Evolutionary conservation across 768 basidiomycete species (phyloP).

Genomic region (Agaricus subrufescens): DNA sequence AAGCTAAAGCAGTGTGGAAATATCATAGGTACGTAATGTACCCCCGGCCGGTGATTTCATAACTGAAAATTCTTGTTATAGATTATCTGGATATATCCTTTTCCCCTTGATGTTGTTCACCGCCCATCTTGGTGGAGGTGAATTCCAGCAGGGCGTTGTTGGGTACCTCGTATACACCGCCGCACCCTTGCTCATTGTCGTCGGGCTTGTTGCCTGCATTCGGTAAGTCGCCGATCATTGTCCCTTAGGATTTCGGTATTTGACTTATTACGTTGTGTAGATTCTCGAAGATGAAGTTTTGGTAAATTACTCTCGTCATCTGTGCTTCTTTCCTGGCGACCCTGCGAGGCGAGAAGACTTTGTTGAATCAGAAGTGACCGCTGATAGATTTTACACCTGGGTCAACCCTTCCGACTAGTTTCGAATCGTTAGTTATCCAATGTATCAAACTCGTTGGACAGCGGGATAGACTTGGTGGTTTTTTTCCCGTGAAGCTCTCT

Average conservation of each 20-base stretch:
- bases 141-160: constrained; percentile 57
- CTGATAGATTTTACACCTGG: too few relatives aligned
- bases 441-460: too few relatives aligned
- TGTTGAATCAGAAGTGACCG: too few relatives aligned
- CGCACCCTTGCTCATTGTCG: constrained; percentile 45
- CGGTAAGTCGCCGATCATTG: constrained; percentile 34
- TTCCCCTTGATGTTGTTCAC: constrained; percentile 59
- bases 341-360: too few relatives aligned
- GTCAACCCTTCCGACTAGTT: too few relatives aligned
- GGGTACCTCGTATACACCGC: constrained; percentile 49
- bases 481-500: too few relatives aligned
- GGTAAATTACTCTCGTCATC: not conserved
- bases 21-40: constrained; percentile 57
- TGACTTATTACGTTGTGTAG: constrained; percentile 25
- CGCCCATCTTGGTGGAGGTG: constrained; percentile 64
- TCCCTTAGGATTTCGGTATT: not conserved
- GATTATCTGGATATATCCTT: constrained; percentile 71
- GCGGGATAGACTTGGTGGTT: too few relatives aligned
- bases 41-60: not conserved
- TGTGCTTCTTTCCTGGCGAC: not conserved
- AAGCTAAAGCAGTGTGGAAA: constrained; percentile 77
- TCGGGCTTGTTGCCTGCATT: constrained; percentile 41
- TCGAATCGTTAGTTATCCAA: too few relatives aligned
- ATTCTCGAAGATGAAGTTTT: constrained; percentile 51
- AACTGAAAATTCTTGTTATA: constrained; percentile 17